These are phyloP conservation scores for Hypoxylon sp. DNA, from an alignment of 2,329 filamentous ascomycete genomes.

Conservation along the genomic window DNA sequence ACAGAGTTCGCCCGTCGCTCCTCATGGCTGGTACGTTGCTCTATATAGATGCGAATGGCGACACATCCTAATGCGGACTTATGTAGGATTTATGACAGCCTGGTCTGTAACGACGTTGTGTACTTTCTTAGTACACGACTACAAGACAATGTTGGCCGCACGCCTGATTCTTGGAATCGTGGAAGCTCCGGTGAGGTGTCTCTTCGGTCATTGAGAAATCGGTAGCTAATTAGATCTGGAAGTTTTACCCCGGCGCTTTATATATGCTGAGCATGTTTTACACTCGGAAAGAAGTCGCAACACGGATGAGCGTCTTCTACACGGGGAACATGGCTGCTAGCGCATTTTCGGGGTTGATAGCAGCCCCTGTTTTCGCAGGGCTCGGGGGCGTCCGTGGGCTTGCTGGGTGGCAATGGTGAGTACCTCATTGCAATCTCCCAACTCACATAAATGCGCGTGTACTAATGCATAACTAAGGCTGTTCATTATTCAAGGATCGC, in stretches of 20 bases:
- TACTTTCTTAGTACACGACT: conserved; percentile 57
- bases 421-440: neutral
- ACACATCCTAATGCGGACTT: neutral
- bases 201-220: neutral
- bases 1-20: conserved; percentile 24
- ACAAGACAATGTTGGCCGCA: conserved; percentile 56
- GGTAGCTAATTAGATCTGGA: neutral
- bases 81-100: conserved; percentile 50
- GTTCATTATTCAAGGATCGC: conserved; percentile 42
- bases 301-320: conserved; percentile 60
- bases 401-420: conserved; percentile 56
- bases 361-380: conserved; percentile 56
- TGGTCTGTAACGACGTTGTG: conserved; percentile 56
- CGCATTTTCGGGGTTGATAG: conserved; percentile 59
- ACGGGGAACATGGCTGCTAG: conserved; percentile 57
- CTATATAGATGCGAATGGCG: neutral
- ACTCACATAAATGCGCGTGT: neutral
- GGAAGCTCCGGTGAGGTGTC: conserved; percentile 57
- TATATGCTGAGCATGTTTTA: conserved; percentile 67
- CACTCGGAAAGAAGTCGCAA: conserved; percentile 61
- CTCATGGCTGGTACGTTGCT: conserved; percentile 21
- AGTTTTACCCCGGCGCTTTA: conserved; percentile 64
- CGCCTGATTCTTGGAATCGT: conserved; percentile 61
- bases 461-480: conserved; percentile 38
- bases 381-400: conserved; percentile 55